These are phyloP conservation scores for Massarina eburnea DNA, from an alignment of 2,329 filamentous ascomycete genomes.

Conservation along the genomic window DNA sequence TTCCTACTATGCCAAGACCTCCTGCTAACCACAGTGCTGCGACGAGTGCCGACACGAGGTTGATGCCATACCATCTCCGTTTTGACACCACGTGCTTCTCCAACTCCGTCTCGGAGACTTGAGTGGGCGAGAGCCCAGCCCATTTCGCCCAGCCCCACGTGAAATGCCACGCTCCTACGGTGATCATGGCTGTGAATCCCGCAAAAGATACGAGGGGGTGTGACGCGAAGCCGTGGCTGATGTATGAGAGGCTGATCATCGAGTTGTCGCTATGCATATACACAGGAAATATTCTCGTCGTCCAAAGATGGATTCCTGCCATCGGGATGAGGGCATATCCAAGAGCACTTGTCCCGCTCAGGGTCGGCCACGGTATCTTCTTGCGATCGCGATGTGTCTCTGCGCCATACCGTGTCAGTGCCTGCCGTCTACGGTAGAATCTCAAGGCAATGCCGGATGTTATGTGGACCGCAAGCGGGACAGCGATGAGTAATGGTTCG, in stretches of 20 bases:
- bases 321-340: constrained; percentile 72
- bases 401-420: constrained; percentile 74
- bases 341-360: constrained; percentile 70
- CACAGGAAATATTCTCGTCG: constrained; percentile 76
- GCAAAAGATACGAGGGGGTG: constrained; percentile 67
- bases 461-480: constrained; percentile 76
- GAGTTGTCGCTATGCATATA: constrained; percentile 79
- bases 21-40: constrained; percentile 78
- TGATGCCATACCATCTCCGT: constrained; percentile 70
- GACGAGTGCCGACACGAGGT: constrained; percentile 61
- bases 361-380: constrained; percentile 64
- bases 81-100: constrained; percentile 58
- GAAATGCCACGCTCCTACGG: constrained; percentile 72
- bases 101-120: constrained; percentile 53
- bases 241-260: constrained; percentile 80
- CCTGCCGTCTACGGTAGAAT: constrained; percentile 70
- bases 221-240: constrained; percentile 80
- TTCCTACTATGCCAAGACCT: constrained; percentile 74
- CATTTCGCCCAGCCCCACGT: constrained; percentile 85
- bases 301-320: constrained; percentile 69
- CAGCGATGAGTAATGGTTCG: constrained; percentile 76
- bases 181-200: constrained; percentile 70
- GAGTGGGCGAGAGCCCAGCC: constrained; percentile 65
- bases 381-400: constrained; percentile 57
- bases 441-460: constrained; percentile 76